Evolutionary conservation across 2,329 filamentous ascomycete species (phyloP).

Genomic region (Paraconiothyrium sp.): DNA sequence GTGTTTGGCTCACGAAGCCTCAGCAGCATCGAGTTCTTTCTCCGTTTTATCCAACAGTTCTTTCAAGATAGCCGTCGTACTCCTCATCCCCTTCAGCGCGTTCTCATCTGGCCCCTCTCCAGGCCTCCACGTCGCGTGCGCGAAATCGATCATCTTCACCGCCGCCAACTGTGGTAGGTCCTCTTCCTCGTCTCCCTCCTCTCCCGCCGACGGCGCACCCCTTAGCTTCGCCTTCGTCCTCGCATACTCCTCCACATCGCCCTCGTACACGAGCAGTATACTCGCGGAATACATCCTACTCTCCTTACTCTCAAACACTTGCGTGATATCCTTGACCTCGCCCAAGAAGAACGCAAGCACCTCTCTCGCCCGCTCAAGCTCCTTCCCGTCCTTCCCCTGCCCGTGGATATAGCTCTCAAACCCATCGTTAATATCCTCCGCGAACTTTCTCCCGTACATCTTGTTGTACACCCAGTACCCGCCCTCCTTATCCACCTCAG

Average conservation of each 20-base stretch:
- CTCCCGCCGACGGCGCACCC: constrained; percentile 32
- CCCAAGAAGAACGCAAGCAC: constrained; percentile 52
- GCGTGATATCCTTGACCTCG: constrained; percentile 64
- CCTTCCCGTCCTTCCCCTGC: constrained; percentile 30
- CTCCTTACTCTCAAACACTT: constrained; percentile 68
- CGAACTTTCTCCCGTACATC: constrained; percentile 70
- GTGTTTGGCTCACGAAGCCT: constrained; percentile 2
- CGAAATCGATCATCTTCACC: constrained; percentile 95
- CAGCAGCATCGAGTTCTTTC: constrained; percentile 25
- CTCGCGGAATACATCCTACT: constrained; percentile 74
- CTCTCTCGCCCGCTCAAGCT: constrained; percentile 56
- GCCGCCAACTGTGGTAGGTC: constrained; percentile 72
- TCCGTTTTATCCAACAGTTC: constrained; percentile 60
- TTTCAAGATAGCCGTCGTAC: constrained; percentile 74
- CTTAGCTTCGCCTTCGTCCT: constrained; percentile 47
- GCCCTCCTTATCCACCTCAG: constrained; percentile 56
- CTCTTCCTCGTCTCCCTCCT: constrained; percentile 53
- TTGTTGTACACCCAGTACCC: constrained; percentile 71
- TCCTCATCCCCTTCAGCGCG: constrained; percentile 76
- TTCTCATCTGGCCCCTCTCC: constrained; percentile 90
- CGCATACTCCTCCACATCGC: constrained; percentile 65
- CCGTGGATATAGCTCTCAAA: constrained; percentile 67
- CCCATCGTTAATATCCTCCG: constrained; percentile 63
- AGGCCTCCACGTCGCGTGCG: constrained; percentile 85
- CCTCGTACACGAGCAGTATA: constrained; percentile 73